Conservation (phyloP, 768 basidiomycete genomes). For the Naganishia vaughanmartiniae region DNA sequence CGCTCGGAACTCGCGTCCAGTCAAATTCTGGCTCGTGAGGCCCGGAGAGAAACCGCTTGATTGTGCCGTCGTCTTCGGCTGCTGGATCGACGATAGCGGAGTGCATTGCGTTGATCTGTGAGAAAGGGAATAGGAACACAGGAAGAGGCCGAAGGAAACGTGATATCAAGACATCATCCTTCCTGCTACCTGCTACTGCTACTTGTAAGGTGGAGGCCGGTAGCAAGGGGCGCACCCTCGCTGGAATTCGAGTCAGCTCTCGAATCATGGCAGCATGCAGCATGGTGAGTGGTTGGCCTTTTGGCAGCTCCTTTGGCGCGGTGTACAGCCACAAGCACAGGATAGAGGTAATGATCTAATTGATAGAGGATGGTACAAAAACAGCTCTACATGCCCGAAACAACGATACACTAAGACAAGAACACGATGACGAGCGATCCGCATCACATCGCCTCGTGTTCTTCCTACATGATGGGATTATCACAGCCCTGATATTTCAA, state of each 20-base stretch:
- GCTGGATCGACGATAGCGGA: not conserved
- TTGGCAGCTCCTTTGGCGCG: no score
- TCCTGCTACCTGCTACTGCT: no score
- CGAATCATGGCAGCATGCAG: no score
- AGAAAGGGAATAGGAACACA: not conserved
- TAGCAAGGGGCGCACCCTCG: not conserved
- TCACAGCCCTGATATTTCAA: slow-evolving; percentile 9
- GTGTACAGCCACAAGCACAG: no score
- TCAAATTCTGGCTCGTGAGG: slow-evolving; percentile 7
- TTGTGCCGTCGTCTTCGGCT: not conserved
- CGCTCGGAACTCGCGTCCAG: not conserved
- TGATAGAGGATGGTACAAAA: not conserved
- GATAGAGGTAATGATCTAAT: not conserved
- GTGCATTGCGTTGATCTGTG: not conserved
- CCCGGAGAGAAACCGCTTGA: not conserved
- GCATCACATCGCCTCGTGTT: not conserved
- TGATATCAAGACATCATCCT: not conserved
- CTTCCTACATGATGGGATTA: not conserved
- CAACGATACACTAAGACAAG: not conserved
- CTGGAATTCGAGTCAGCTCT: no score
- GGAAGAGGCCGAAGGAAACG: not conserved
- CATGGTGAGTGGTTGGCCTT: no score
- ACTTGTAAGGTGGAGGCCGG: not conserved
- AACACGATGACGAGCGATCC: not conserved
- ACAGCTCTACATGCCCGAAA: not conserved